These are phyloP conservation scores for Pseudogymnoascus destructans DNA, from an alignment of 2,329 filamentous ascomycete species.

Conservation along the genomic window DNA sequence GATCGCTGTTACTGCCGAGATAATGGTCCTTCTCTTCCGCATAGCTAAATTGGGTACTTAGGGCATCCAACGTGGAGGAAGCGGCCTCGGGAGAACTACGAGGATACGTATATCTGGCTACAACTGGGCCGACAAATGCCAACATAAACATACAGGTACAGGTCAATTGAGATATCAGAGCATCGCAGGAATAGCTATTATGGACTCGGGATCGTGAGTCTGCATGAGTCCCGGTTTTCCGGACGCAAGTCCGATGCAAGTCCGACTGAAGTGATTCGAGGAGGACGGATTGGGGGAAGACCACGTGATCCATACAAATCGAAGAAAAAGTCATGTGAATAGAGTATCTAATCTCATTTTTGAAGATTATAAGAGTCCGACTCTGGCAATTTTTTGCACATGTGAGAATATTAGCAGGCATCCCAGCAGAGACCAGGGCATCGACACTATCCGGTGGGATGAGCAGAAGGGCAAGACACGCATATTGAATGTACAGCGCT, in stretches of 20 bases:
- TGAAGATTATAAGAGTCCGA: not conserved
- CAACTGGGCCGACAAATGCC: not conserved
- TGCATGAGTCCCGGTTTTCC: conserved; percentile 7
- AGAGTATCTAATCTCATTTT: not conserved
- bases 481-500: not conserved
- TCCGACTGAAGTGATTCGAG: conserved; percentile 5
- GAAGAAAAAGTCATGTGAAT: not conserved
- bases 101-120: conserved; percentile 6
- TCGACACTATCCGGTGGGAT: not conserved
- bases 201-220: conserved; percentile 1
- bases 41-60: conserved; percentile 8
- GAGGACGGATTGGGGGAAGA: not conserved
- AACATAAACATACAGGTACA: not conserved
- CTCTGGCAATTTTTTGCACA: not conserved
- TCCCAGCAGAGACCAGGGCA: not conserved
- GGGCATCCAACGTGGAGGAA: conserved; percentile 3
- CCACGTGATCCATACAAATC: not conserved
- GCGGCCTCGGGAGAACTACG: conserved; percentile 7
- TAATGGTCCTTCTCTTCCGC: not conserved
- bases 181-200: not conserved
- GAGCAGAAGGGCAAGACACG: not conserved
- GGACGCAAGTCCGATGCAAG: conserved; percentile 2
- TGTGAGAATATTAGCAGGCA: not conserved
- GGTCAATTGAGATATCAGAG: not conserved
- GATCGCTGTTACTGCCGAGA: conserved; percentile 5